phyloP scores from a whole-genome alignment of 2,329 filamentous ascomycete species.

The Ciborinia camelliae region DNA sequence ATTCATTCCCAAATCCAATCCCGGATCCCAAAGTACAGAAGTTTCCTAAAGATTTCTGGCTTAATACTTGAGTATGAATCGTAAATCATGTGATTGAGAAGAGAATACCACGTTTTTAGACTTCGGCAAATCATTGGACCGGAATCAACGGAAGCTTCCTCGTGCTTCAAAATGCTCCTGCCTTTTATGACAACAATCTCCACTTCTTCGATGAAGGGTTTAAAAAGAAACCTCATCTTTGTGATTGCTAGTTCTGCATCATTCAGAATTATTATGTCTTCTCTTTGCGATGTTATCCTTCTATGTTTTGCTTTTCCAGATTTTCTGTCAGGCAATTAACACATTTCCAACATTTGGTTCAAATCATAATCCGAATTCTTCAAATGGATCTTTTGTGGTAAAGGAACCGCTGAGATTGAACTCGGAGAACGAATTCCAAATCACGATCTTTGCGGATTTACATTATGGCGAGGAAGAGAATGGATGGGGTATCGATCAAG shows the following conservation, averaged over 20 bases:
- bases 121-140: not conserved
- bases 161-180: not conserved
- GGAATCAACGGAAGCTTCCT: not conserved
- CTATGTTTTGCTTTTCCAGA: not conserved
- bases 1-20: too few relatives aligned
- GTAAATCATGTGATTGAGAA: too few relatives aligned
- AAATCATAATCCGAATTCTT: not conserved
- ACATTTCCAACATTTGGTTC: not conserved
- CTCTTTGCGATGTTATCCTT: not conserved
- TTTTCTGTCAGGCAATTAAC: not conserved
- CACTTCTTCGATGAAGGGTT: not conserved
- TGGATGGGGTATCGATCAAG: conserved; percentile 49
- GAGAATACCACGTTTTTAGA: not conserved
- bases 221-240: too few relatives aligned
- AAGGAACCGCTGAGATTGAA: not conserved
- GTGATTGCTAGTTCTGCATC: not conserved
- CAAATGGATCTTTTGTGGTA: not conserved
- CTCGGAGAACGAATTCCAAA: conserved; percentile 25
- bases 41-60: too few relatives aligned
- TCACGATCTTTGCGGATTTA: conserved; percentile 62
- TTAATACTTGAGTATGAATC: too few relatives aligned
- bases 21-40: too few relatives aligned
- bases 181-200: not conserved
- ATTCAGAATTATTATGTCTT: too few relatives aligned
- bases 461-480: conserved; percentile 60